phyloP scores from a whole-genome alignment of 176 grass and related monocot species.

The Raddia guianensis region DNA sequence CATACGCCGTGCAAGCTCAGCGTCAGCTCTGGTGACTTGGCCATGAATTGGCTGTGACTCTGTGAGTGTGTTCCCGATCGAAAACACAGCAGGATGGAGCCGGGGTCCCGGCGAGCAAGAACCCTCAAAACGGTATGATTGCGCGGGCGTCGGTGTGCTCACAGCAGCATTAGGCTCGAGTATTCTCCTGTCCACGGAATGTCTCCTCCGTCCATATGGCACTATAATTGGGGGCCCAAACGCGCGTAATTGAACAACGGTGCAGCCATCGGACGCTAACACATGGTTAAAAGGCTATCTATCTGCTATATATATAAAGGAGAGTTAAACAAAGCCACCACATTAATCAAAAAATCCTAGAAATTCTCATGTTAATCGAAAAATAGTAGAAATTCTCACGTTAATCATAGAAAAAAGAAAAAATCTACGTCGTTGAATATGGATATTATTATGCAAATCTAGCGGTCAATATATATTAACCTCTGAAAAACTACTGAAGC shows the following conservation, averaged over 20 bases:
- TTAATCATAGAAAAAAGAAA: too few relatives aligned
- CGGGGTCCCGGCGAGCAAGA: not conserved
- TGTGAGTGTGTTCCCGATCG: not conserved
- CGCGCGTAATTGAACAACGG: slow-evolving; percentile 25
- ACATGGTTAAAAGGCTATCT: slow-evolving; percentile 26
- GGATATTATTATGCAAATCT: too few relatives aligned
- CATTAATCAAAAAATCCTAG: too few relatives aligned
- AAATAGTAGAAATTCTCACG: too few relatives aligned
- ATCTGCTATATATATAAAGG: too few relatives aligned
- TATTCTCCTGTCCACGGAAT: slow-evolving; percentile 29
- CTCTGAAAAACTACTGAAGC: too few relatives aligned
- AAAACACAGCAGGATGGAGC: not conserved
- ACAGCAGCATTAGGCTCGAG: slow-evolving; percentile 39
- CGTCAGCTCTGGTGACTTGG: slow-evolving; percentile 38
- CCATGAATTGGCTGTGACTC: slow-evolving; percentile 6
- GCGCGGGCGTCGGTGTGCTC: slow-evolving; percentile 51
- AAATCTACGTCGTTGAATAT: too few relatives aligned
- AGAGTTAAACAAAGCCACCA: too few relatives aligned
- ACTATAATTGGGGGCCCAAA: slow-evolving; percentile 39
- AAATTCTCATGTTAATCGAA: too few relatives aligned
- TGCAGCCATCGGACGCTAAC: slow-evolving; percentile 19
- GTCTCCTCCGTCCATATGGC: slow-evolving; percentile 40
- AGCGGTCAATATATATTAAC: too few relatives aligned
- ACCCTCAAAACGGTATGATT: slow-evolving; percentile 33
- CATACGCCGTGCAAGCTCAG: not conserved